Base-by-base conservation (phyloP, 441 rosid genomes). In the Adansonia madagascariensis region DNA sequence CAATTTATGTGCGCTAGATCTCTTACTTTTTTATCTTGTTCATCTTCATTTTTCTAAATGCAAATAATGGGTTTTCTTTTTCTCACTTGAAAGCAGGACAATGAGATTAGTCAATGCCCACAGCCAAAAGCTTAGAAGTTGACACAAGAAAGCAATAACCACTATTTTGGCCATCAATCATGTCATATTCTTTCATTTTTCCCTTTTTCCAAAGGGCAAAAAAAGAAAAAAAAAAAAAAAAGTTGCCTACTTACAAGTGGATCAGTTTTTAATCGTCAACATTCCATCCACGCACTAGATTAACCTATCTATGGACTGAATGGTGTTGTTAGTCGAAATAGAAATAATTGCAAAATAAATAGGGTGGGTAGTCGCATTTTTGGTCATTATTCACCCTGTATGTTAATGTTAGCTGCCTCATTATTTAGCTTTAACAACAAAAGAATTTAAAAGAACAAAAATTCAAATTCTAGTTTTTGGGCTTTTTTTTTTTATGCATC, bases 41-140 rank as follows among this genome's bases (percentile, higher is more conserved):
- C 66, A 27, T 27, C 66, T 61, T 14, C 46, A 35, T 15, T 63
- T 63, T 15, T 15, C 39, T 6, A 31, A 31, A 63, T 15, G 39
- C 67, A 63, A 63, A 63, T 60, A 60, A 24, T 22, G 64, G 15
- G 6, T 60, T 60, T 17, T 56, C n/a, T 60, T 60, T 17, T 56
- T 6, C 18, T 6, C 0, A 18, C 35, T 47, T 1, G 52, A 11
- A 11, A 47, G 52, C 3, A 47, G 14, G 8, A 47, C 3, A 7
- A 47, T 41, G 44, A 41, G 18, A 53, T 53, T 15, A 53, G 18
- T 17, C 7, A 0, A 55, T 7, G 12, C 5, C 17, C 17, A 50
- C 4, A 50, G 4, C 15, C n/a, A 12, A 50, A 50, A 55, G 62
- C 14, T 60, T 9, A 24, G 7, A 10, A 60, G 15, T 22, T 22